phyloP scores from a whole-genome alignment of 192 early-diverging fungal species.

The Backusella parvicylindrica region DNA sequence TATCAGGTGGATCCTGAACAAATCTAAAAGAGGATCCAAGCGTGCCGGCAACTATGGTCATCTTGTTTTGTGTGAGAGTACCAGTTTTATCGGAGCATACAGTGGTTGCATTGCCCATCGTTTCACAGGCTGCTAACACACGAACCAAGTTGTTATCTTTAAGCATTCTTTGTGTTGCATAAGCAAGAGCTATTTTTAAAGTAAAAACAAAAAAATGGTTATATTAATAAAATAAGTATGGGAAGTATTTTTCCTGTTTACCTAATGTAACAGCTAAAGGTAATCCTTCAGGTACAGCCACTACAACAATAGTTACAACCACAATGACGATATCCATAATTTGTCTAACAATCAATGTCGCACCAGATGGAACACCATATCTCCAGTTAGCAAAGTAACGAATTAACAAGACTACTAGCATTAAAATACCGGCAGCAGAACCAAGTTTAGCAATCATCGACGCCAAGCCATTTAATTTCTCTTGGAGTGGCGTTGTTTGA shows the following conservation, averaged over 20 bases:
- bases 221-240: not conserved
- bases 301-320: conserved; percentile 92
- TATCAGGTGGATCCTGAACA: conserved; percentile 38
- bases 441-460: conserved; percentile 94
- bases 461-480: conserved; percentile 85
- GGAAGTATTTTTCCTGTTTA: conserved; percentile 7
- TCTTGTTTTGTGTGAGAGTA: conserved; percentile 95
- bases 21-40: conserved; percentile 71
- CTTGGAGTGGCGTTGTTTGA: conserved; percentile 90
- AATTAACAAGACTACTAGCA: conserved; percentile 87
- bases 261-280: conserved; percentile 93
- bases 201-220: not conserved
- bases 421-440: conserved; percentile 74
- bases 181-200: conserved; percentile 68
- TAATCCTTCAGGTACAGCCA: conserved; percentile 97
- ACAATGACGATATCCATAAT: conserved; percentile 83
- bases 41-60: conserved; percentile 92
- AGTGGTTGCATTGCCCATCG: conserved; percentile 98
- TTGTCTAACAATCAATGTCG: conserved; percentile 55
- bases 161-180: conserved; percentile 92
- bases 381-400: conserved; percentile 72
- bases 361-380: conserved; percentile 22
- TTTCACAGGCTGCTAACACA: conserved; percentile 94
- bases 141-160: conserved; percentile 98
- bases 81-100: conserved; percentile 99